Conservation (phyloP, 2,329 filamentous ascomycete genomes). For the Pseudogymnoascus sp. region DNA sequence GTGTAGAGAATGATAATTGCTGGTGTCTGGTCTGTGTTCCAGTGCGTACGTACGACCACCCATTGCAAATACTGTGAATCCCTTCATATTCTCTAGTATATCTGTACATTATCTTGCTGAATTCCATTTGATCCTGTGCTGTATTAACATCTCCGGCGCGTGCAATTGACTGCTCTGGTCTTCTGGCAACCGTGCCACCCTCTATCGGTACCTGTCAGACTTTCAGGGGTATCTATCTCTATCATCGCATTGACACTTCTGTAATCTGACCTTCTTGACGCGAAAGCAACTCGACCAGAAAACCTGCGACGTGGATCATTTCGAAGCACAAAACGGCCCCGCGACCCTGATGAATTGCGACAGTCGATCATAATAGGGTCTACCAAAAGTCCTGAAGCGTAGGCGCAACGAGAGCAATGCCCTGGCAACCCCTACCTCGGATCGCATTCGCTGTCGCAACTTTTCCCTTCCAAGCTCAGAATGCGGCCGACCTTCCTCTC, state of each 20-base stretch:
- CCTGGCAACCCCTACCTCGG: constrained; percentile 92
- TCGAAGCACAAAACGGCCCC: neutral
- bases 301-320: neutral
- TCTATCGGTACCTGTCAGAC: constrained; percentile 6
- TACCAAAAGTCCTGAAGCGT: neutral
- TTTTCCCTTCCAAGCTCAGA: constrained; percentile 82
- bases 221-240: neutral
- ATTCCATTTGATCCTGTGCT: neutral
- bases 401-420: constrained; percentile 46
- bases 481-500: constrained; percentile 84
- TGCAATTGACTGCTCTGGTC: neutral
- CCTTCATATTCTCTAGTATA: neutral
- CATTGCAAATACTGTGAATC: neutral
- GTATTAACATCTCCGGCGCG: neutral
- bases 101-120: neutral
- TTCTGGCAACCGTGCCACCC: neutral
- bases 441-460: constrained; percentile 97
- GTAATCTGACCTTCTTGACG: neutral
- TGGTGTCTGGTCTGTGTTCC: neutral
- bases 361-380: constrained; percentile 2
- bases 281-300: neutral
- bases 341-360: constrained; percentile 1
- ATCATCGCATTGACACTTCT: neutral
- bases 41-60: neutral
- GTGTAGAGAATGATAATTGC: neutral